These are phyloP conservation scores for Obelidium mucronatum DNA, from an alignment of 192 early-diverging fungal species.

Conservation along the genomic window DNA sequence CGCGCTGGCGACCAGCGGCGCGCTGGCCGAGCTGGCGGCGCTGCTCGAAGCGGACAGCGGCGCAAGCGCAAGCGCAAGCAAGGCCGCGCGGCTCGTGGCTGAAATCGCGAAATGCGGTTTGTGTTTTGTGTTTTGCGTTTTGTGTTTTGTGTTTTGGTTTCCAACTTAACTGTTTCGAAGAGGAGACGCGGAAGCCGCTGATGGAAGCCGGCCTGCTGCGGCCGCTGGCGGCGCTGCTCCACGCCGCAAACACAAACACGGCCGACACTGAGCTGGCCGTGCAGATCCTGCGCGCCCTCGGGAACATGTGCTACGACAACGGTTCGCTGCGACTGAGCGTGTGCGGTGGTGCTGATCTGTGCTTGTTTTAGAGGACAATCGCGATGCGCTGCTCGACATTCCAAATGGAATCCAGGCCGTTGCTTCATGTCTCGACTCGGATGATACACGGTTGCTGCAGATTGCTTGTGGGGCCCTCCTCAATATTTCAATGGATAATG, in stretches of 20 bases:
- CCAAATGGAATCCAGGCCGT: conserved; percentile 28
- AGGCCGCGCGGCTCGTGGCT: conserved; percentile 19
- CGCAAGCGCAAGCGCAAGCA: too few relatives aligned
- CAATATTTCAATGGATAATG: conserved; percentile 65
- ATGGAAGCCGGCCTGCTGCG: not conserved
- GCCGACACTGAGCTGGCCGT: not conserved
- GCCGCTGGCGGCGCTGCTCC: not conserved
- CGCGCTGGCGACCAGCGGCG: too few relatives aligned
- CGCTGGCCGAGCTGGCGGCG: too few relatives aligned
- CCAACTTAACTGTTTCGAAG: not conserved
- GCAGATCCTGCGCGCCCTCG: conserved; percentile 46
- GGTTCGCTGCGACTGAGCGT: conserved; percentile 43
- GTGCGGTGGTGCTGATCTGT: not conserved
- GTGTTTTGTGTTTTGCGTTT: not conserved
- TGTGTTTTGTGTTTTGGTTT: not conserved
- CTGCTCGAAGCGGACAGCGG: too few relatives aligned
- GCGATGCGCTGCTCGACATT: conserved; percentile 44
- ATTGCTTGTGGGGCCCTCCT: conserved; percentile 50
- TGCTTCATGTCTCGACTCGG: conserved; percentile 34
- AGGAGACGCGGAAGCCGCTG: conserved; percentile 14
- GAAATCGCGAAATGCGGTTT: conserved; percentile 31
- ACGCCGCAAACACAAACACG: not conserved
- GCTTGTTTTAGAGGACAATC: conserved; percentile 45
- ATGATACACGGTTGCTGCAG: conserved; percentile 29
- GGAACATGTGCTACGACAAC: conserved; percentile 61